Evolutionary conservation across 2,329 filamentous ascomycete genomes (phyloP).

Genomic region (Penicillium thymicola): DNA sequence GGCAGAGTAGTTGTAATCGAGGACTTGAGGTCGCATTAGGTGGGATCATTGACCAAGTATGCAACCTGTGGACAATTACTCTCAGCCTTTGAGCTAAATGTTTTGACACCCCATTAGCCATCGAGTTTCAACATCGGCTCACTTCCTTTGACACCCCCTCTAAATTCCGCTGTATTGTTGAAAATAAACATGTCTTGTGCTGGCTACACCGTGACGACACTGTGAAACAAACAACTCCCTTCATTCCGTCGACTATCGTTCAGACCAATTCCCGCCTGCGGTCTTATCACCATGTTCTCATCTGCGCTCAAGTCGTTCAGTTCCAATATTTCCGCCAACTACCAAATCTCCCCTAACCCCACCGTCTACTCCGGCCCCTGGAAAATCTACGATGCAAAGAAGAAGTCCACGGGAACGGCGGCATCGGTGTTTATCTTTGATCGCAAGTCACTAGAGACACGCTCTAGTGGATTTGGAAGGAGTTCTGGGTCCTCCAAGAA

Average conservation of each 20-base stretch:
- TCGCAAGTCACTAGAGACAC: constrained; percentile 74
- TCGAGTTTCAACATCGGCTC: background rate
- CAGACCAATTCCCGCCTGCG: background rate
- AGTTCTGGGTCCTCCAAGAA: constrained; percentile 69
- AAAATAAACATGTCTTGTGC: constrained; percentile 2
- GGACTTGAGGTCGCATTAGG: background rate
- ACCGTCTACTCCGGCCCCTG: constrained; percentile 85
- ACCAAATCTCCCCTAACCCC: constrained; percentile 71
- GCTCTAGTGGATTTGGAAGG: constrained; percentile 59
- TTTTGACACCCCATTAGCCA: background rate
- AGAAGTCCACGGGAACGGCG: constrained; percentile 85
- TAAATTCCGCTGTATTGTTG: background rate
- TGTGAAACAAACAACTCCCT: constrained; percentile 13
- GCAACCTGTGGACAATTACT: background rate
- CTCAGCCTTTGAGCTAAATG: background rate
- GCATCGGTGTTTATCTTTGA: constrained; percentile 96
- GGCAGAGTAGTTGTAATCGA: background rate
- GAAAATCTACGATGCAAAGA: constrained; percentile 97
- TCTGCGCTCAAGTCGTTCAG: constrained; percentile 90
- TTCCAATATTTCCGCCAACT: constrained; percentile 90
- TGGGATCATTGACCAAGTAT: background rate
- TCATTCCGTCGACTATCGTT: background rate
- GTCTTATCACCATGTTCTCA: constrained; percentile 72
- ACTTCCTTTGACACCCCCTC: background rate
- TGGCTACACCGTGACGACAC: constrained; percentile 4